Conservation (phyloP, 2,329 filamentous ascomycete genomes). For the Eutypa lata region DNA sequence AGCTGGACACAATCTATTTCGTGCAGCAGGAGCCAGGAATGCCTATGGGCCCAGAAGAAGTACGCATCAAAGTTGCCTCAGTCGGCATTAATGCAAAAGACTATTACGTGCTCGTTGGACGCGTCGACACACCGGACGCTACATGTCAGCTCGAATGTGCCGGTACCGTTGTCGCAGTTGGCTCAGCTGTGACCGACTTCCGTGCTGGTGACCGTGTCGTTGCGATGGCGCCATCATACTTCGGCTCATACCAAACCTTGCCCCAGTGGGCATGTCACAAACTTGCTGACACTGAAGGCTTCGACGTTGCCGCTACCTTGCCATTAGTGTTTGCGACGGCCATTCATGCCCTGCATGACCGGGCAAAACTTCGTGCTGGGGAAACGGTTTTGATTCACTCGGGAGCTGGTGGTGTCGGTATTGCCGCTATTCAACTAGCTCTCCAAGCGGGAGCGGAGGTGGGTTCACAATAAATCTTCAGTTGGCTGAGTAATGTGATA, state of each 20-base stretch:
- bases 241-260: slow-evolving; percentile 3
- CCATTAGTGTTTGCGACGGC: not conserved
- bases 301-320: slow-evolving; percentile 1
- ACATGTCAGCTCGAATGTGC: slow-evolving; percentile 8
- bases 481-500: not conserved
- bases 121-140: slow-evolving; percentile 7
- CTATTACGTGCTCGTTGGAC: slow-evolving; percentile 9
- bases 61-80: slow-evolving; percentile 9
- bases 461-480: not conserved
- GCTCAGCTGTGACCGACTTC: not conserved
- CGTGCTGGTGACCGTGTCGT: slow-evolving; percentile 3
- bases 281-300: not conserved
- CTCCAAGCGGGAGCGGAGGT: not conserved
- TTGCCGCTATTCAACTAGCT: not conserved
- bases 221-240: slow-evolving; percentile 6
- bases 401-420: not conserved
- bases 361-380: not conserved
- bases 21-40: not conserved
- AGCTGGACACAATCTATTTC: slow-evolving; percentile 12
- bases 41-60: not conserved
- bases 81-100: slow-evolving; percentile 11
- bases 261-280: slow-evolving; percentile 6
- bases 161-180: not conserved
- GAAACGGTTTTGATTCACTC: not conserved
- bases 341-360: not conserved